A percentile compares a stretch with the other conserved stretches of the same genome.
Conservation (phyloP, 129 eudicot species). For the Erigeron canadensis region DNA sequence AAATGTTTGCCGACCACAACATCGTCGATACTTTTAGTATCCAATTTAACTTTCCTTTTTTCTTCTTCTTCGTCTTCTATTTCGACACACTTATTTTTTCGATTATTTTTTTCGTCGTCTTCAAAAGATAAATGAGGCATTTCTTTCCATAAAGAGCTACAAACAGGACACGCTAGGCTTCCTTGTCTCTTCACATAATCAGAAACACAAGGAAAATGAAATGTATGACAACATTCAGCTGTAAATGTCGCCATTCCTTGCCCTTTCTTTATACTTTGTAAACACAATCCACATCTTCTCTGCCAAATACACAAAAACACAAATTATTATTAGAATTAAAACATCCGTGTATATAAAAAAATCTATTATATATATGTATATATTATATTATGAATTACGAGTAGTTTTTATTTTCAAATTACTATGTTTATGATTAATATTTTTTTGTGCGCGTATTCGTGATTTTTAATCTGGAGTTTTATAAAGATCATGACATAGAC, state of each 20-base stretch:
- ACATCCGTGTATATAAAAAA: too few species aligned
- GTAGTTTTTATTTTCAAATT: too few species aligned
- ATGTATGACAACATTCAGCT: conserved; percentile 83
- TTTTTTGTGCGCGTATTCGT: too few species aligned
- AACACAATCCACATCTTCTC: conserved; percentile 77
- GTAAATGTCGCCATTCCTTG: conserved; percentile 84
- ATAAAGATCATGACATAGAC: too few species aligned
- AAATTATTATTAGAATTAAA: neutral
- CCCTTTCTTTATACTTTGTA: conserved; percentile 69
- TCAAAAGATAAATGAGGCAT: conserved; percentile 30
- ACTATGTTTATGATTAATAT: too few species aligned
- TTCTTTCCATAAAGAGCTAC: conserved; percentile 40
- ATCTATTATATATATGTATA: too few species aligned
- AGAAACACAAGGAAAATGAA: conserved; percentile 64
- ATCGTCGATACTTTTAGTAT: conserved; percentile 20
- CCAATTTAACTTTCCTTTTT: conserved; percentile 25
- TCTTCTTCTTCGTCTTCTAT: conserved; percentile 7
- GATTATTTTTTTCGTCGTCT: conserved; percentile 10
- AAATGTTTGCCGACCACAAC: conserved; percentile 25
- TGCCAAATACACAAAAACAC: conserved; percentile 23
- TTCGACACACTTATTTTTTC: conserved; percentile 10
- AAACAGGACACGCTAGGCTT: conserved; percentile 38
- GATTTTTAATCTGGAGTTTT: too few species aligned
- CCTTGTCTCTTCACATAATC: conserved; percentile 38
- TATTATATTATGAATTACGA: too few species aligned